Evolutionary conservation across 331 rosid genomes (phyloP).

Genomic region (Rhamnella rubrinervis): DNA sequence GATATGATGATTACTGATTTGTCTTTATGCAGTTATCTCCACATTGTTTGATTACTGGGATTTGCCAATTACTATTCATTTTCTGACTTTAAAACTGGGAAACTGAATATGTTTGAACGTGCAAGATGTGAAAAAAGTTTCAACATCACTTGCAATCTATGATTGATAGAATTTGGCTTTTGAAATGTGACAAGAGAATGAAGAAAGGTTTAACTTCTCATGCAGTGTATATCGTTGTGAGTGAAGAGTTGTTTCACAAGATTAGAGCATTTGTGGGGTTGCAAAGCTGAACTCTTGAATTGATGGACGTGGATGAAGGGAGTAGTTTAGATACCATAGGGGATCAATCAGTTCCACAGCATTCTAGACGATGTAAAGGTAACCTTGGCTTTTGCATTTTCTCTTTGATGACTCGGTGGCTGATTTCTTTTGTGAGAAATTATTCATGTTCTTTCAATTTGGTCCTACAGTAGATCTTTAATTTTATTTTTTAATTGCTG

Average conservation of each 20-base stretch:
- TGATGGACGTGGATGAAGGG: conserved; percentile 61
- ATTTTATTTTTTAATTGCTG: too few species aligned
- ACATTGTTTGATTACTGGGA: too few species aligned
- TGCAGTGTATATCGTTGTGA: conserved; percentile 14
- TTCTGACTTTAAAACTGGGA: background rate
- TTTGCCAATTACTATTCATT: background rate
- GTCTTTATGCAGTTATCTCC: too few species aligned
- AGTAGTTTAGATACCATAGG: conserved; percentile 29
- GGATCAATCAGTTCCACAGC: conserved; percentile 26
- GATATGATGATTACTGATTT: too few species aligned
- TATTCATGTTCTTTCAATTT: too few species aligned
- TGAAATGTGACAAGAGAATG: background rate
- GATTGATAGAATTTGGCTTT: background rate
- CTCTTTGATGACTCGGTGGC: background rate
- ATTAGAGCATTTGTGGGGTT: conserved; percentile 32
- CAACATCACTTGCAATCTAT: conserved; percentile 1
- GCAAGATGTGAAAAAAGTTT: background rate
- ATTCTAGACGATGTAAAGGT: conserved; percentile 38
- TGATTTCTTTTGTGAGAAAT: too few species aligned
- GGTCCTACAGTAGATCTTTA: too few species aligned
- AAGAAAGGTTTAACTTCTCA: conserved; percentile 25
- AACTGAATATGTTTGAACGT: background rate
- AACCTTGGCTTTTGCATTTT: conserved; percentile 13
- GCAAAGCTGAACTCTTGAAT: conserved; percentile 29
- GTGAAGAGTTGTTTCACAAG: conserved; percentile 4